These are phyloP conservation scores for Aureobasidium sp. DNA, from an alignment of 2,329 filamentous ascomycete genomes.

Conservation along the genomic window DNA sequence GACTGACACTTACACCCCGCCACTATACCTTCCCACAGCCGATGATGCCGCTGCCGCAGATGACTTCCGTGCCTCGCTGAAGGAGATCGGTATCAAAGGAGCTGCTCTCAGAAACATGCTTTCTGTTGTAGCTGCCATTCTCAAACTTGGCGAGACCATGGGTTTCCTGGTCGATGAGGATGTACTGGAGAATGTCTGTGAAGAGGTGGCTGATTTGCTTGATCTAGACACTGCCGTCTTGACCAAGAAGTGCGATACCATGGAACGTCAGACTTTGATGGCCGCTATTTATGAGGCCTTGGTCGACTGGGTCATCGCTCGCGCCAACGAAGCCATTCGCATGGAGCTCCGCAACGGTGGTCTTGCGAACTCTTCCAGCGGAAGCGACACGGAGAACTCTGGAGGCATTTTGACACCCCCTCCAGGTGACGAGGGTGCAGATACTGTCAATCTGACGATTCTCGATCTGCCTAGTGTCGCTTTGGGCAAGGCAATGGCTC, in stretches of 20 bases:
- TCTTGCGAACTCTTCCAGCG: slow-evolving; percentile 60
- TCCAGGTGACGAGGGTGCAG: slow-evolving; percentile 63
- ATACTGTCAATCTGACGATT: slow-evolving; percentile 83
- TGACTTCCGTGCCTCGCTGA: slow-evolving; percentile 80
- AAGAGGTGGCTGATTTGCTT: slow-evolving; percentile 80
- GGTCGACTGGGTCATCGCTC: slow-evolving; percentile 87
- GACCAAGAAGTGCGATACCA: slow-evolving; percentile 68
- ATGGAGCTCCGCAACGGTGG: slow-evolving; percentile 62
- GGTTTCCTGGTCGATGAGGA: slow-evolving; percentile 82
- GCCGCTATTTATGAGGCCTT: slow-evolving; percentile 86
- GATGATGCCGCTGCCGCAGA: slow-evolving; percentile 91
- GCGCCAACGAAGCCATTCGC: slow-evolving; percentile 79
- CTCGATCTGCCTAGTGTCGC: slow-evolving; percentile 75
- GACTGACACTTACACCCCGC: slow-evolving; percentile 79
- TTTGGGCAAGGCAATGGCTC: slow-evolving; percentile 78
- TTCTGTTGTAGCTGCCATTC: slow-evolving; percentile 72
- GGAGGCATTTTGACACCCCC: slow-evolving; percentile 56
- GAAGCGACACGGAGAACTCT: slow-evolving; percentile 40
- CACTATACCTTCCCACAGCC: slow-evolving; percentile 81
- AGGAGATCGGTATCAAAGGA: slow-evolving; percentile 90
- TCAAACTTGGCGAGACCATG: slow-evolving; percentile 87
- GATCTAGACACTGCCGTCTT: slow-evolving; percentile 82
- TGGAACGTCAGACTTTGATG: slow-evolving; percentile 76
- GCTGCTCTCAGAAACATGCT: slow-evolving; percentile 74
- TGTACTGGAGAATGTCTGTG: slow-evolving; percentile 73